Percentiles rank a stretch among this genome's conserved stretches.
phyloP scores from a whole-genome alignment of 1,139 yeast species.

The Arxiozyma heterogenica region DNA sequence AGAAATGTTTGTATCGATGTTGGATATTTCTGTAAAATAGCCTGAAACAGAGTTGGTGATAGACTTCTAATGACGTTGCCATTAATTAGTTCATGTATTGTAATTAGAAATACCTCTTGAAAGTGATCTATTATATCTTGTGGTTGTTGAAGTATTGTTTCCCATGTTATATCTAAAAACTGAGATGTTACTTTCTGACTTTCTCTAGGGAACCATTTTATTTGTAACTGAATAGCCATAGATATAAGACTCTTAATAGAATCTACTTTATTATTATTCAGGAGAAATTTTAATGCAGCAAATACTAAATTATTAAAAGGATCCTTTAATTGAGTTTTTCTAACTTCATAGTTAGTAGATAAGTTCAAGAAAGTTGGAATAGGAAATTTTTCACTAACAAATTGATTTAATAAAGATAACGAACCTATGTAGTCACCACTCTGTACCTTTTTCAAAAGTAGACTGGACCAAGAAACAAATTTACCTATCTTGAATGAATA shows the following conservation, averaged over 20 bases:
- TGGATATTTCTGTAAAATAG: slow-evolving; percentile 34
- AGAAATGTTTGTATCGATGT: slow-evolving; percentile 53
- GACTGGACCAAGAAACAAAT: slow-evolving; percentile 28
- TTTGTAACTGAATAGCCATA: slow-evolving; percentile 6
- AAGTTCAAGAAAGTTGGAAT: slow-evolving; percentile 14
- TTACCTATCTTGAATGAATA: slow-evolving; percentile 23
- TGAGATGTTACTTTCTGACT: background rate
- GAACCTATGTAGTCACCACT: slow-evolving; percentile 33
- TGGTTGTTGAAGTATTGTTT: slow-evolving; percentile 3
- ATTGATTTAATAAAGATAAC: slow-evolving; percentile 38
- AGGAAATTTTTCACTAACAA: slow-evolving; percentile 34
- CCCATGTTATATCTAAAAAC: slow-evolving; percentile 10
- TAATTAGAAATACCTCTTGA: slow-evolving; percentile 2
- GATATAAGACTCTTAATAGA: slow-evolving; percentile 2
- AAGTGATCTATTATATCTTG: background rate
- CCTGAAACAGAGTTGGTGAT: slow-evolving; percentile 55
- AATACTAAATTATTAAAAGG: slow-evolving; percentile 45
- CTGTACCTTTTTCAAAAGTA: slow-evolving; percentile 24
- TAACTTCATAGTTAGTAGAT: slow-evolving; percentile 28
- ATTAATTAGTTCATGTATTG: slow-evolving; percentile 33
- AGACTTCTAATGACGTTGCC: slow-evolving; percentile 39
- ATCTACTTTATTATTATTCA: slow-evolving; percentile 8
- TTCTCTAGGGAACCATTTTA: slow-evolving; percentile 8
- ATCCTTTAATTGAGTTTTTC: slow-evolving; percentile 44
- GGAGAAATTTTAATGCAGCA: slow-evolving; percentile 23